phyloP scores from a whole-genome alignment of 2,329 filamentous ascomycete genomes.

The Hypomyces perniciosus region DNA sequence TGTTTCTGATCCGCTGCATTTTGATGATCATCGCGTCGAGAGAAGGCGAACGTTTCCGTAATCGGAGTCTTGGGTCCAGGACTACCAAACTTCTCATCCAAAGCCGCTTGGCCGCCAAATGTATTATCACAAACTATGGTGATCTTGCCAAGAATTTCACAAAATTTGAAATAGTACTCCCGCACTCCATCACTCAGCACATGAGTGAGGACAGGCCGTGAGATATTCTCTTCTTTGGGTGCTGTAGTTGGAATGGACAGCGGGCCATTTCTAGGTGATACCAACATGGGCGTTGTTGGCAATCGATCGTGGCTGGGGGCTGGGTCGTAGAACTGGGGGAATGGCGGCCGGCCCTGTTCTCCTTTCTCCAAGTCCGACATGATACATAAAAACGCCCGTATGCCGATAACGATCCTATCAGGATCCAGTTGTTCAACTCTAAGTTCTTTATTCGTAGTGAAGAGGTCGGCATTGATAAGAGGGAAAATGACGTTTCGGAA shows the following conservation, averaged over 20 bases:
- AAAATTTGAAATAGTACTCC: slow-evolving; percentile 86
- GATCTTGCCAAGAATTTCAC: slow-evolving; percentile 91
- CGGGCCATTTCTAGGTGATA: slow-evolving; percentile 27
- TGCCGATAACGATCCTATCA: slow-evolving; percentile 95
- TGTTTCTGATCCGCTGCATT: slow-evolving; percentile 77
- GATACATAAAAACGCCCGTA: slow-evolving; percentile 85
- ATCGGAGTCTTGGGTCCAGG: slow-evolving; percentile 91
- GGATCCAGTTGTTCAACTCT: slow-evolving; percentile 91
- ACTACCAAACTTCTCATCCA: slow-evolving; percentile 91
- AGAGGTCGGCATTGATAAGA: slow-evolving; percentile 86
- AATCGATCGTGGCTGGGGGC: slow-evolving; percentile 37
- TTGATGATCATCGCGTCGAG: slow-evolving; percentile 71
- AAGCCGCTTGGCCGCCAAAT: slow-evolving; percentile 88
- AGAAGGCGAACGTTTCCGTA: slow-evolving; percentile 87
- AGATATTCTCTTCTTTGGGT: slow-evolving; percentile 57
- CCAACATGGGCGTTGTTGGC: slow-evolving; percentile 45
- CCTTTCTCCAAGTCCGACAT: slow-evolving; percentile 89
- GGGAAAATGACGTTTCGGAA: slow-evolving; percentile 93
- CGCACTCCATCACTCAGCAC: slow-evolving; percentile 69
- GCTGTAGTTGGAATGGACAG: slow-evolving; percentile 20
- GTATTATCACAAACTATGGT: slow-evolving; percentile 95
- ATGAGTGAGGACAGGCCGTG: slow-evolving; percentile 55
- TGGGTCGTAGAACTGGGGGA: slow-evolving; percentile 62
- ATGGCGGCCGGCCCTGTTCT: slow-evolving; percentile 70
- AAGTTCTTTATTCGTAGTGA: slow-evolving; percentile 67